Conservation (phyloP, 805 yeast genomes). For the Wickerhamiella kurtzmanii region DNA sequence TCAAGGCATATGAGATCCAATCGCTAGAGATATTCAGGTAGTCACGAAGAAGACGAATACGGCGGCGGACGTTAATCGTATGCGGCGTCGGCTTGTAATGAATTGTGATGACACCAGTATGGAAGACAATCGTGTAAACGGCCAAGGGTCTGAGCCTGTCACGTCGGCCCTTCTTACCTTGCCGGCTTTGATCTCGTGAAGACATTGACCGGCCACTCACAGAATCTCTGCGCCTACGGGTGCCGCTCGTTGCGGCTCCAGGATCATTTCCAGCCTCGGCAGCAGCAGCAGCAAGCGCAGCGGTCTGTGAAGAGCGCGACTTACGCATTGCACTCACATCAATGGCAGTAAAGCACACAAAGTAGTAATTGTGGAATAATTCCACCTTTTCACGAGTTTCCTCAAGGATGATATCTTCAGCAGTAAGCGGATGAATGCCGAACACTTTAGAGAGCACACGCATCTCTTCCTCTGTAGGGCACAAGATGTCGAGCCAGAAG, state of each 20-base stretch:
- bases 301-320: constrained; percentile 19
- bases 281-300: not conserved
- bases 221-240: not conserved
- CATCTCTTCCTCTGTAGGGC: constrained; percentile 96
- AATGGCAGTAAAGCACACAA: constrained; percentile 77
- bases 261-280: not conserved
- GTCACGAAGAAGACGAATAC: constrained; percentile 78
- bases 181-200: not conserved
- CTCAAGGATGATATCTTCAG: constrained; percentile 86
- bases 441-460: constrained; percentile 78
- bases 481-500: constrained; percentile 86
- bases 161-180: constrained; percentile 22
- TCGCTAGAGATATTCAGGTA: constrained; percentile 83
- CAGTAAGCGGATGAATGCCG: constrained; percentile 90
- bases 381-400: constrained; percentile 95
- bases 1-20: constrained; percentile 93
- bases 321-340: constrained; percentile 34
- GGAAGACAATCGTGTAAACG: constrained; percentile 84
- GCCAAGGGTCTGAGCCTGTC: constrained; percentile 72
- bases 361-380: constrained; percentile 76
- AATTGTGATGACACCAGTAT: constrained; percentile 81
- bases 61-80: constrained; percentile 85
- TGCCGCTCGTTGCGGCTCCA: not conserved
- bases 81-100: constrained; percentile 94
- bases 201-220: constrained; percentile 4